Evolutionary conservation across 495 filamentous ascomycete genomes (phyloP).

Genomic region (Penicillium subrubescens): DNA sequence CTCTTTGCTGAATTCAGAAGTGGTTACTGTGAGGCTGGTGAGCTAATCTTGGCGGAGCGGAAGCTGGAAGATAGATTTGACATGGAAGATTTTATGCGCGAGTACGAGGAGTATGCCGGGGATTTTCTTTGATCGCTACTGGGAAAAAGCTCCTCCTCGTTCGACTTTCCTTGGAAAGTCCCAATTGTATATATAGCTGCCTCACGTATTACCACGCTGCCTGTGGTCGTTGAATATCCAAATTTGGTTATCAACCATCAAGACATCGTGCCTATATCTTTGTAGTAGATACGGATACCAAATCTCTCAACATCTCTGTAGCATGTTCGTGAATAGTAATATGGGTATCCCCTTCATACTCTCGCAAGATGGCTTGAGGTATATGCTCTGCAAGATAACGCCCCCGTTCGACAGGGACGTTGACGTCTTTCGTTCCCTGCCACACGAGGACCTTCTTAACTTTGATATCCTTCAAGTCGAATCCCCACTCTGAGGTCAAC

Average conservation of each 20-base stretch:
- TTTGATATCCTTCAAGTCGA: conserved; percentile 3
- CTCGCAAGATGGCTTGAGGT: conserved; percentile 3
- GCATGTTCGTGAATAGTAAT: conserved; percentile 6
- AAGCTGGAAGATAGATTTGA: not conserved
- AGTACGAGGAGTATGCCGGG: not conserved
- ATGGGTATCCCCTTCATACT: conserved; percentile 7
- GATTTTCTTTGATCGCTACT: not conserved
- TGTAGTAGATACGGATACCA: not conserved
- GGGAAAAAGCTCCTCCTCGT: too few relatives aligned
- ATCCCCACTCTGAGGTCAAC: conserved; percentile 13
- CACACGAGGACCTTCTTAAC: conserved; percentile 1
- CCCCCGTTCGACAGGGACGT: conserved; percentile 2
- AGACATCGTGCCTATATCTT: not conserved
- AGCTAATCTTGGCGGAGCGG: not conserved
- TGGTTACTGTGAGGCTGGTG: not conserved
- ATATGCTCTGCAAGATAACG: conserved; percentile 7
- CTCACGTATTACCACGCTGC: too few relatives aligned
- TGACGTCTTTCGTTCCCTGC: conserved; percentile 10
- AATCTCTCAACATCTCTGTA: conserved; percentile 3
- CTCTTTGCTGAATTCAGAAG: not conserved
- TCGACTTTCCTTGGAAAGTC: too few relatives aligned
- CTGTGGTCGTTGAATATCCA: too few relatives aligned
- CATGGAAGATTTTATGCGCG: not conserved
- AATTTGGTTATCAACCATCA: not conserved
- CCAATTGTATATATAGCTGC: too few relatives aligned